Evolutionary conservation across 192 early-diverging fungal genomes (phyloP).

Genomic region (Entophlyctis luteolus): DNA sequence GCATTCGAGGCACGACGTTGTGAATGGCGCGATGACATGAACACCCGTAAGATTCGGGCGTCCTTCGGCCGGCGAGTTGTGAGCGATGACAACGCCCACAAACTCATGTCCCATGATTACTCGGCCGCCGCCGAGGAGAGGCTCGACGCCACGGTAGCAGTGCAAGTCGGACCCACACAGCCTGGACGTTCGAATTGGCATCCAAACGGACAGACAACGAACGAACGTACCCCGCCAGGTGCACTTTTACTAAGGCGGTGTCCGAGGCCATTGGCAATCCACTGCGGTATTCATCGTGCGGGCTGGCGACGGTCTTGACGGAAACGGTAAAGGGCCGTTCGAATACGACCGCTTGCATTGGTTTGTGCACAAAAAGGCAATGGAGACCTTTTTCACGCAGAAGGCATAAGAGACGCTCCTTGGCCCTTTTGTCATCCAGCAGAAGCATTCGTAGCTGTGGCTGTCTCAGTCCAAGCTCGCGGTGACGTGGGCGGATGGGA

Average conservation of each 20-base stretch:
- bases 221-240: not conserved
- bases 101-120: constrained; percentile 13
- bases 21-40: constrained; percentile 4
- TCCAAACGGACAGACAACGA: not conserved
- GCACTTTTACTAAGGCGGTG: constrained; percentile 1
- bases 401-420: too few species aligned
- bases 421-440: too few species aligned
- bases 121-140: not conserved
- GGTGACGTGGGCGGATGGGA: too few species aligned
- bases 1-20: constrained; percentile 1
- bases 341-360: constrained; percentile 16
- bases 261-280: not conserved
- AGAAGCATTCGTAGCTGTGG: too few species aligned
- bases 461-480: too few species aligned
- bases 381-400: too few species aligned
- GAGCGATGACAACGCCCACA: not conserved
- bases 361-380: too few species aligned
- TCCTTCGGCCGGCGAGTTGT: not conserved
- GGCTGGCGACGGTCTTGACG: not conserved
- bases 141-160: constrained; percentile 4
- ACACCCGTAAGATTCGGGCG: not conserved
- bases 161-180: constrained; percentile 19
- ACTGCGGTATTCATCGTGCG: not conserved
- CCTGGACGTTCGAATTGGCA: not conserved
- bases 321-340: not conserved